Evolutionary conservation across 1,284 basidiomycete genomes (phyloP), one percentile per base, ranked within the genome.

Genomic region (Somion occarium): DNA sequence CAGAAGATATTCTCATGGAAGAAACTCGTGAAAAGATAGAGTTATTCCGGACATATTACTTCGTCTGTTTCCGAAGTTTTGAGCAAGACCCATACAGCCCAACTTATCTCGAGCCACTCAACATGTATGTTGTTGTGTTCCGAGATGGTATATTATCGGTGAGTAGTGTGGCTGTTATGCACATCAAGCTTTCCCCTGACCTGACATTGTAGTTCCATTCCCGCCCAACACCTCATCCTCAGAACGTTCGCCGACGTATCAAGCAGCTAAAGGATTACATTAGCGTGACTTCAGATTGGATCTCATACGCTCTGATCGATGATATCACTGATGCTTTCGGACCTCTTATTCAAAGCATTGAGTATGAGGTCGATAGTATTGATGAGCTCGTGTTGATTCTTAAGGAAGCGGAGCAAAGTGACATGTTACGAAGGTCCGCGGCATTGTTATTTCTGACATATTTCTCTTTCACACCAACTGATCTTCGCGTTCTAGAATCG

Each of bases 41-140:
- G 69, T 81, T 99, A 18, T 99, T 99, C 80, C 80, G 95, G 52
- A 98, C 97, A 68, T 99, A 99, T 69, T 99, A 98, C 68, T 85
- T 99, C 46, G 97, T 99, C 57, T 99, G 96, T 82, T 99, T 99
- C 79, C 88, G 97, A 55, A 92, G 93, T 55, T 99, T 99, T 73
- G 97, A 99, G 71, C 97, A 99, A 74, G 96, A 99, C 69, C 91
- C 86, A 13, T 98, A 98, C 73, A 94, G 91, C 62, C 94, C 96
- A 7, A 99, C 94, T 0, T 91, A 99, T 68, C 83, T 99, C 48
- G 96, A 99, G 69, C 97, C 97, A 25, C 76, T 99, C 55, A 99
- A 99, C 74, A 98, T 98, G 94, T 99, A 99, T 72, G 97, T 99
- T 64, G 91, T 99, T 62, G 97, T 99, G 38, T 98, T 99, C 74